Evolutionary conservation across 2,329 filamentous ascomycete genomes (phyloP), one percentile per base, ranked within the genome.

Genomic region (Sordariomycetes sp.): DNA sequence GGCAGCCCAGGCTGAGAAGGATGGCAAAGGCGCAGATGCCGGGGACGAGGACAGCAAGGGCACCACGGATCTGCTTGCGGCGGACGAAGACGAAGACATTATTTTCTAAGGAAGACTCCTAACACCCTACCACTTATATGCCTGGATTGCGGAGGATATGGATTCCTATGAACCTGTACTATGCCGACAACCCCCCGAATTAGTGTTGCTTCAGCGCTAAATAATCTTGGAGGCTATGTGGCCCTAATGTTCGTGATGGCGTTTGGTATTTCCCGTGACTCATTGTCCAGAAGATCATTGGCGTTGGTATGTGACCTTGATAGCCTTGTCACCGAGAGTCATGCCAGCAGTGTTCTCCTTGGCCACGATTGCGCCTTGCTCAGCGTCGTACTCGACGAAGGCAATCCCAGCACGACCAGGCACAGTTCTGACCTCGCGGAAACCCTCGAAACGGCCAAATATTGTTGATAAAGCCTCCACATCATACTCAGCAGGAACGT

Each of bases 231-330:
- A n/a, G n/a, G n/a, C n/a, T n/a, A n/a, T n/a, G n/a, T n/a, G n/a
- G n/a, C n/a, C n/a, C n/a, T n/a, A n/a, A n/a, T n/a, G n/a, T n/a
- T n/a, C n/a, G n/a, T n/a, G n/a, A n/a, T n/a, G n/a, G n/a, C n/a
- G n/a, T n/a, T n/a, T n/a, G n/a, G n/a, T n/a, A n/a, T n/a, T n/a
- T n/a, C n/a, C n/a, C n/a, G n/a, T n/a, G n/a, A n/a, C n/a, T n/a
- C n/a, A n/a, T n/a, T n/a, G n/a, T n/a, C 8, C 8, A 28, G 17
- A 28, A n/a, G 25, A n/a, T 34, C 70, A 94, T 66, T 94, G 85
- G 51, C 88, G 74, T 65, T 96, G 92, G 70, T 94, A 98, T 11
- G 92, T 95, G 43, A 98, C 88, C 64, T 92, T 93, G 58, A 98
- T 86, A 7, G 77, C 68, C 62, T 86, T 85, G 45, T 74, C 73